Conservation (phyloP, 140 eudicot species). For the Erigeron philadelphicus region DNA sequence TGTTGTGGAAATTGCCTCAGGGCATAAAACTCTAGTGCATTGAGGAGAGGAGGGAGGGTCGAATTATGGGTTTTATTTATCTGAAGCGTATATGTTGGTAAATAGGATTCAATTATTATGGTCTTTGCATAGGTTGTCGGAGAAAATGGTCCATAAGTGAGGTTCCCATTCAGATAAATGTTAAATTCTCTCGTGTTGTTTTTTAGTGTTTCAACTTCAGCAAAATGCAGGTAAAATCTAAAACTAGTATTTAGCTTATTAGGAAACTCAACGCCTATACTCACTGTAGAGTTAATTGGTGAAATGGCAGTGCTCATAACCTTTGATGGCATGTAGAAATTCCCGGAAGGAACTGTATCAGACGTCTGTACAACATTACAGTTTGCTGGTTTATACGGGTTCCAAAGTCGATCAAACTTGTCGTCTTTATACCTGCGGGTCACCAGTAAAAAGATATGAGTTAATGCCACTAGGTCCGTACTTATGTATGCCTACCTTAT, state of each 20-base stretch:
- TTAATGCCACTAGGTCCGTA: too few species aligned
- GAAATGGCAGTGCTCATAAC: constrained; percentile 30
- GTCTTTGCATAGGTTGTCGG: neutral
- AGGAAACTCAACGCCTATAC: too few species aligned
- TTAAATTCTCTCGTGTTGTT: constrained; percentile 24
- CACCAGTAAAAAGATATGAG: too few species aligned
- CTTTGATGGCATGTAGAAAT: constrained; percentile 19
- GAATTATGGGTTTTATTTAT: constrained; percentile 19
- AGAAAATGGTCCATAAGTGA: neutral
- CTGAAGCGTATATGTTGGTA: neutral
- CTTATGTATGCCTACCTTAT: too few species aligned
- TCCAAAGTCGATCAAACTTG: constrained; percentile 43
- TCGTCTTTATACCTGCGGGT: constrained; percentile 42
- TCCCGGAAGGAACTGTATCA: neutral
- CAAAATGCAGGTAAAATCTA: constrained; percentile 27
- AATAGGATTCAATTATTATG: neutral
- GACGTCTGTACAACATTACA: neutral
- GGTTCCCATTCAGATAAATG: constrained; percentile 17
- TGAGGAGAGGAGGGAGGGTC: constrained; percentile 35
- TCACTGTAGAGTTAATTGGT: constrained; percentile 1
- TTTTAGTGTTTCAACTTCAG: constrained; percentile 30
- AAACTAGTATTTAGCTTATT: neutral
- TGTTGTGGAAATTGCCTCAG: constrained; percentile 7
- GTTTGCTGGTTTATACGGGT: neutral
- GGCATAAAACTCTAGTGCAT: constrained; percentile 22